Conservation (phyloP, 2,329 filamentous ascomycete species). For the Metarhizium brunneum region DNA sequence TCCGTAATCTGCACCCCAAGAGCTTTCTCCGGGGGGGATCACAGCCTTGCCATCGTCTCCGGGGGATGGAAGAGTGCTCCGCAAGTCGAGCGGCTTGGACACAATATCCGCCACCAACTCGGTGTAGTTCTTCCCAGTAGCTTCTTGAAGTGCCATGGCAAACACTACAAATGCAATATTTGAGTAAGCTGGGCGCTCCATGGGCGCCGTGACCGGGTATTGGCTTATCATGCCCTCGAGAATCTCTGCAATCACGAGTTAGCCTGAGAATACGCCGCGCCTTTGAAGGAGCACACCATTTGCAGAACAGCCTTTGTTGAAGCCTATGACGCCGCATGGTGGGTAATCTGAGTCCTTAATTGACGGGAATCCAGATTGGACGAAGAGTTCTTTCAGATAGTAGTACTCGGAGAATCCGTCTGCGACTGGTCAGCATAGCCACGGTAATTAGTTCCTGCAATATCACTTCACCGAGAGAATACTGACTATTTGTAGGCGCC, state of each 20-base stretch:
- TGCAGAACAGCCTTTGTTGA: slow-evolving; percentile 23
- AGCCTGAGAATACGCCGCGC: neutral
- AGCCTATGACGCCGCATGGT: slow-evolving; percentile 23
- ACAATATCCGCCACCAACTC: slow-evolving; percentile 14
- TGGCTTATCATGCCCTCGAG: slow-evolving; percentile 19
- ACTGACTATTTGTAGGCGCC: slow-evolving; percentile 26
- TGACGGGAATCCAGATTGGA: slow-evolving; percentile 25
- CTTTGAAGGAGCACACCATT: slow-evolving; percentile 12
- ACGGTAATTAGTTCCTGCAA: neutral
- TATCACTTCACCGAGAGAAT: neutral
- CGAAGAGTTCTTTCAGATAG: slow-evolving; percentile 23
- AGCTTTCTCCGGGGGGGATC: slow-evolving; percentile 21
- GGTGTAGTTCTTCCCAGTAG: slow-evolving; percentile 19
- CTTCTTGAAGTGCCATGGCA: slow-evolving; percentile 22
- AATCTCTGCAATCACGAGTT: slow-evolving; percentile 16
- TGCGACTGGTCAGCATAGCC: neutral
- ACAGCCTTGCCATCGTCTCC: slow-evolving; percentile 20
- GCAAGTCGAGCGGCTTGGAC: slow-evolving; percentile 10
- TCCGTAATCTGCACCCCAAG: slow-evolving; percentile 25
- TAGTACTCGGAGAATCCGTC: slow-evolving; percentile 28
- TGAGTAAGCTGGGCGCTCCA: slow-evolving; percentile 29
- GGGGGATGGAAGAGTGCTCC: slow-evolving; percentile 16
- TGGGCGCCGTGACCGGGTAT: slow-evolving; percentile 19
- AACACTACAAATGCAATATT: slow-evolving; percentile 30
- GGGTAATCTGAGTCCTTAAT: slow-evolving; percentile 25